These are phyloP conservation scores for Aspergillus persii DNA, from an alignment of 2,329 filamentous ascomycete species.

Conservation along the genomic window DNA sequence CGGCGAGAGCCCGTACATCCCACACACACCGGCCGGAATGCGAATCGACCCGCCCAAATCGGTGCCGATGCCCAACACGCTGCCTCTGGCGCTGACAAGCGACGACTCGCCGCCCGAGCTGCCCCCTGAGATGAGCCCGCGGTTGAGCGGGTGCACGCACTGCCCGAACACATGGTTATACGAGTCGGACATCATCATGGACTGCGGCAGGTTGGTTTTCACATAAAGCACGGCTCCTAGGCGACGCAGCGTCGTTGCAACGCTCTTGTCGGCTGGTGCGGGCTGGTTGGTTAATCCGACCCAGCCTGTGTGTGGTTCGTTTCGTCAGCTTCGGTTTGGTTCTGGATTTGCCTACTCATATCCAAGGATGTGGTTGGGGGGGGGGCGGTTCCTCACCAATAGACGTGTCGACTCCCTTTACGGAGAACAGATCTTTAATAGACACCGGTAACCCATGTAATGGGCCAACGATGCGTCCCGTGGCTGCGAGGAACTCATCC, in stretches of 20 bases:
- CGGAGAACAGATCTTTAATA: slow-evolving; percentile 69
- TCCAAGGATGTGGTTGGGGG: neutral
- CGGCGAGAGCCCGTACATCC: slow-evolving; percentile 45
- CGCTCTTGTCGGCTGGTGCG: slow-evolving; percentile 22
- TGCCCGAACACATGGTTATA: slow-evolving; percentile 53
- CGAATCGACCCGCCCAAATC: slow-evolving; percentile 56
- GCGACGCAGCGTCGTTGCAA: slow-evolving; percentile 26
- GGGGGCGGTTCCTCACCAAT: slow-evolving; percentile 19
- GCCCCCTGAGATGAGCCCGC: slow-evolving; percentile 50
- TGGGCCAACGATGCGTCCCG: slow-evolving; percentile 56
- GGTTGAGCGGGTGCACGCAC: slow-evolving; percentile 50
- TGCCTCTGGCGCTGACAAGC: slow-evolving; percentile 49
- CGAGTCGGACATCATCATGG: slow-evolving; percentile 48
- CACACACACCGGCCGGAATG: slow-evolving; percentile 52
- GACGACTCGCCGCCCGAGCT: slow-evolving; percentile 55
- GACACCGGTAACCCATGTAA: slow-evolving; percentile 61
- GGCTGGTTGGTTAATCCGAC: slow-evolving; percentile 31
- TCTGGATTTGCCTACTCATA: neutral
- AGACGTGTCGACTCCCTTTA: slow-evolving; percentile 26
- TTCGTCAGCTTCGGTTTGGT: neutral
- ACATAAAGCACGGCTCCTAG: slow-evolving; percentile 52
- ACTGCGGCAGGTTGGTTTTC: slow-evolving; percentile 55
- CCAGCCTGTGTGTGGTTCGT: slow-evolving; percentile 44
- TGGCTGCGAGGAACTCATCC: slow-evolving; percentile 52
- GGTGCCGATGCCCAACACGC: slow-evolving; percentile 52